These are phyloP conservation scores for Trichosporon sp. DNA, from an alignment of 1,284 basidiomycete species.

Conservation along the genomic window DNA sequence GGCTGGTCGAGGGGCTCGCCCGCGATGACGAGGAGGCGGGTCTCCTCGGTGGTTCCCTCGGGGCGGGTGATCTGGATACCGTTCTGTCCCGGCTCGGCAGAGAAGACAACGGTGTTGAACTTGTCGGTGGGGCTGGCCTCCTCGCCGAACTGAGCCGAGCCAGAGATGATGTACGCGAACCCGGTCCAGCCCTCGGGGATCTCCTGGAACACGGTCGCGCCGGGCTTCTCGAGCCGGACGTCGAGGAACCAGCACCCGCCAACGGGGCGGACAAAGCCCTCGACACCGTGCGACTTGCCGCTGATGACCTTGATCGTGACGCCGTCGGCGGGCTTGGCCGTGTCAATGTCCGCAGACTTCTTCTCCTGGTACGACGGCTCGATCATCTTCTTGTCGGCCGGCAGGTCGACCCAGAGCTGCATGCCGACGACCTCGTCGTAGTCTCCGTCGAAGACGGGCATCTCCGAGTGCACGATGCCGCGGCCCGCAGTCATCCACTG, in stretches of 20 bases:
- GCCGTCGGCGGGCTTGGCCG: conserved; percentile 71
- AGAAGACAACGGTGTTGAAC: conserved; percentile 72
- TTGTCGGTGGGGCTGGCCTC: conserved; percentile 60
- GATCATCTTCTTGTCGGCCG: conserved; percentile 81
- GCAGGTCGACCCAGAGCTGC: conserved; percentile 93
- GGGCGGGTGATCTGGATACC: conserved; percentile 54
- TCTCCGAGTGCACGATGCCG: conserved; percentile 73
- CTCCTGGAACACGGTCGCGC: conserved; percentile 75
- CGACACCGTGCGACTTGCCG: conserved; percentile 78
- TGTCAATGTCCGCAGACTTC: conserved; percentile 57
- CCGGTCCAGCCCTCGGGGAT: conserved; percentile 82
- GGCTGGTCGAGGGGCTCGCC: conserved; percentile 88
- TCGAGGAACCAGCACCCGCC: conserved; percentile 96
- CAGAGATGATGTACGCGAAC: conserved; percentile 72
- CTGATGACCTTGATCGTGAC: conserved; percentile 82
- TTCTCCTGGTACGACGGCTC: conserved; percentile 62
- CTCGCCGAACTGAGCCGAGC: conserved; percentile 64
- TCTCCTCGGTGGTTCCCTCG: conserved; percentile 63
- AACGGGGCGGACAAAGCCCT: conserved; percentile 83
- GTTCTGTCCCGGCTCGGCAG: conserved; percentile 46
- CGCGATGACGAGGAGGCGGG: conserved; percentile 76
- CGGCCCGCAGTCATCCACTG: conserved; percentile 92
- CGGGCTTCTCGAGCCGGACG: conserved; percentile 68
- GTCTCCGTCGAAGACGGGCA: conserved; percentile 80
- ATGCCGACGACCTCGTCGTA: conserved; percentile 62